Percentiles rank a stretch among this genome's conserved stretches.
phyloP scores from a whole-genome alignment of 2,329 filamentous ascomycete species.

The Byssoonygena ceratinophila region DNA sequence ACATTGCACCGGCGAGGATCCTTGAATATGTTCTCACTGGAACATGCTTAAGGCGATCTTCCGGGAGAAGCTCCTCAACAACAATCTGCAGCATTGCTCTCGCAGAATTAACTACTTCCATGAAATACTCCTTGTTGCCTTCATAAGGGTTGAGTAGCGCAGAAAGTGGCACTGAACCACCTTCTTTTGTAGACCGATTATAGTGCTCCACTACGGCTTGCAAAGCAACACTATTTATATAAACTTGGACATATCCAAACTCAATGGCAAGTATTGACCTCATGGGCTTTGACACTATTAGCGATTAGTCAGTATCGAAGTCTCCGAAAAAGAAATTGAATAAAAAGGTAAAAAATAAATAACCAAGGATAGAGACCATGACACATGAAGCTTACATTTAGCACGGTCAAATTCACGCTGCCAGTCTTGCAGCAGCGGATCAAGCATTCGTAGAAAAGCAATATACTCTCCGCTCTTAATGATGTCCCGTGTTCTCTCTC shows the following conservation, averaged over 20 bases:
- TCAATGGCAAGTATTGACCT: conserved; percentile 46
- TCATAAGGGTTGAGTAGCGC: conserved; percentile 18
- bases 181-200: conserved; percentile 13
- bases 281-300: conserved; percentile 50
- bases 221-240: conserved; percentile 41
- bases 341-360: too few relatives aligned
- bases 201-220: conserved; percentile 44
- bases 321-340: background rate
- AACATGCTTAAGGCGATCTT: conserved; percentile 44
- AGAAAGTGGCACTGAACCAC: conserved; percentile 14
- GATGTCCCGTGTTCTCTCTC: conserved; percentile 68
- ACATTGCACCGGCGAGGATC: conserved; percentile 47
- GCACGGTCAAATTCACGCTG: conserved; percentile 41
- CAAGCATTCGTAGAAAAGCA: conserved; percentile 62
- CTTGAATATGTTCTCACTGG: conserved; percentile 49
- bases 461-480: conserved; percentile 72
- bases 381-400: conserved; percentile 28
- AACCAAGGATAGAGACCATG: too few relatives aligned
- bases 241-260: conserved; percentile 40
- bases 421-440: conserved; percentile 66
- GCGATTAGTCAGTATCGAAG: background rate
- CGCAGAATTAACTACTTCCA: conserved; percentile 45
- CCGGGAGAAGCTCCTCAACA: conserved; percentile 43
- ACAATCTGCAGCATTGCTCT: conserved; percentile 44
- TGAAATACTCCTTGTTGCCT: conserved; percentile 45